These are phyloP conservation scores for Ciborinia camelliae DNA, from an alignment of 2,329 filamentous ascomycete species.

Conservation along the genomic window DNA sequence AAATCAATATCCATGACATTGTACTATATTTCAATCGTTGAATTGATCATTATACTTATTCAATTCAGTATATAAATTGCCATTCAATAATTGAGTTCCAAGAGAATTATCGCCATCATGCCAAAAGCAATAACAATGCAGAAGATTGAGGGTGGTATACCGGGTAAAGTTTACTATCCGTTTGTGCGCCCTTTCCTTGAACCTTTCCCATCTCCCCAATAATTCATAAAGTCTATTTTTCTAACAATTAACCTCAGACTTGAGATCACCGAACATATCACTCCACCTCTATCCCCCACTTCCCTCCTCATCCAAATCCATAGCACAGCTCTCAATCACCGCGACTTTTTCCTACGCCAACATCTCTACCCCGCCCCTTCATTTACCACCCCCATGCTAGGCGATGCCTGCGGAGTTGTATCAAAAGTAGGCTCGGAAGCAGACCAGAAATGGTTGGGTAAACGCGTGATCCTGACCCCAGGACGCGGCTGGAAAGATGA, in stretches of 20 bases:
- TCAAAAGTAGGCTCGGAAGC: slow-evolving; percentile 56
- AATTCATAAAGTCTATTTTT: slow-evolving; percentile 25
- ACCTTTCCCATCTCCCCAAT: slow-evolving; percentile 39
- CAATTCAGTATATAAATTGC: neutral
- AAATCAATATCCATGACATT: neutral
- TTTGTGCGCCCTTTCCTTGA: slow-evolving; percentile 53
- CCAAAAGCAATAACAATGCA: slow-evolving; percentile 45
- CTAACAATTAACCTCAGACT: slow-evolving; percentile 38
- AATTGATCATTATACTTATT: neutral
- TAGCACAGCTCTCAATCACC: slow-evolving; percentile 86
- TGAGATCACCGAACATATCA: slow-evolving; percentile 57
- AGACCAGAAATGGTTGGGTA: slow-evolving; percentile 52
- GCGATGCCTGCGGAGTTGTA: slow-evolving; percentile 79
- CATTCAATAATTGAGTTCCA: neutral
- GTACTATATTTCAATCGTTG: neutral
- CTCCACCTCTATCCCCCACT: slow-evolving; percentile 59
- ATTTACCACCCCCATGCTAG: slow-evolving; percentile 73
- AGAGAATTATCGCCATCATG: slow-evolving; percentile 24
- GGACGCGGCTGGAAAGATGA: slow-evolving; percentile 71
- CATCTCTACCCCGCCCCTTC: slow-evolving; percentile 84
- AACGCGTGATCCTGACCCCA: slow-evolving; percentile 75
- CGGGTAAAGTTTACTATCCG: slow-evolving; percentile 86
- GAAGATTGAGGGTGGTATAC: slow-evolving; percentile 69
- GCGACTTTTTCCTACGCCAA: slow-evolving; percentile 91
- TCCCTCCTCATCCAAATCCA: slow-evolving; percentile 74